phyloP scores from a whole-genome alignment of 306 rosid genomes.

The Ceratonia siliqua region DNA sequence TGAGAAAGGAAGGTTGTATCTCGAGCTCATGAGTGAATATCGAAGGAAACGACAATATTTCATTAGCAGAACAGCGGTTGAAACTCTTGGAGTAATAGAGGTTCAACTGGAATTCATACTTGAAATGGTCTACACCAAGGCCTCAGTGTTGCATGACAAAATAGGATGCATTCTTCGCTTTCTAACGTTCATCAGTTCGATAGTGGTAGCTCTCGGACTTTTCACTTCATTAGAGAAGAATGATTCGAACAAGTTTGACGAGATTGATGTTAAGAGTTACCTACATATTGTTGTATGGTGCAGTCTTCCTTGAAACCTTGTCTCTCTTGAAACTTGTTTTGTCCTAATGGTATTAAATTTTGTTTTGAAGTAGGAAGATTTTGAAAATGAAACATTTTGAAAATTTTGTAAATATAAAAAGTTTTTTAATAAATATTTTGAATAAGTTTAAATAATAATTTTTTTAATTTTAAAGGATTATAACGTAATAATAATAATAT shows the following conservation, averaged over 20 bases:
- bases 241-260: background rate
- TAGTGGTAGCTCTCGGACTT: background rate
- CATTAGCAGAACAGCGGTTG: background rate
- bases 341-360: no score
- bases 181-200: background rate
- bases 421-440: no score
- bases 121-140: conserved; percentile 44
- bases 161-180: background rate
- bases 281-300: conserved; percentile 40
- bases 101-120: conserved; percentile 42
- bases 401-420: no score
- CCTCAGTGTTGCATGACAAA: conserved; percentile 4
- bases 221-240: conserved; percentile 23
- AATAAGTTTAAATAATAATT: no score
- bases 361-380: no score
- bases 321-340: conserved; percentile 13
- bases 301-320: conserved; percentile 35
- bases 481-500: no score
- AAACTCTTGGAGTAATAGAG: conserved; percentile 26
- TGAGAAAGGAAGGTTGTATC: no score
- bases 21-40: no score
- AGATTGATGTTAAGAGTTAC: conserved; percentile 30
- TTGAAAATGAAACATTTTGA: no score
- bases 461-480: no score
- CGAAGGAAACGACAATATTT: conserved; percentile 27